Evolutionary conservation across 495 filamentous ascomycete genomes (phyloP), one percentile per base, ranked within the genome.

Genomic region (Durotheca rogersii): DNA sequence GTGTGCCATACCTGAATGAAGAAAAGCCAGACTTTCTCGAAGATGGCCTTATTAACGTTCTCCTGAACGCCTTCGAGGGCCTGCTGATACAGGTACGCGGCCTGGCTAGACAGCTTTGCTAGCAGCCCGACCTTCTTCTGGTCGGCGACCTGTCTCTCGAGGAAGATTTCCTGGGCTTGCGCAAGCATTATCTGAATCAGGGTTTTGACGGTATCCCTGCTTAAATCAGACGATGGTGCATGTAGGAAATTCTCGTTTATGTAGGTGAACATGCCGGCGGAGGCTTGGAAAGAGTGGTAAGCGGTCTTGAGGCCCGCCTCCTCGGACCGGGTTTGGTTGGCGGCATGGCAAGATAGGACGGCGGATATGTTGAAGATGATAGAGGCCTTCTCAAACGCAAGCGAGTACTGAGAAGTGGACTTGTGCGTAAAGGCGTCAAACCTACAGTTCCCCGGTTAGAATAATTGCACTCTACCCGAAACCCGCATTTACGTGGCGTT

Each of bases 351-450:
- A 14, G 91, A 97, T 12, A 97, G 77, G 6, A 97, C 91, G 51
- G 93, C 94, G 15, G 93, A 95, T 64, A 98, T 97, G 69, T 98
- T 98, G 81, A 98, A 98, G 60, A 98, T 95, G 66, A 98, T 95
- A 46, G 94, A 97, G 14, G 93, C 93, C 69, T 98, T 98, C 69
- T 98, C 93, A 69, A 91, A 98, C 23, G 93, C 93, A 21, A 97
- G 80, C 21, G 91, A 96, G 71, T 94, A 95, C 66, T 98, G 93
- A 7, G 92, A 82, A 2, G 94, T 97, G 11, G 88, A 78, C 62
- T 96, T 96, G 67, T 95, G 90, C 17, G 93, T 98, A 71, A 98
- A 98, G 30, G 93, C 93, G 70, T 98, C 93, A 69, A 92, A 95
- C 91, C 91, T 97, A 64, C 1, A 4, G 30, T 51, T 23, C 15